Conservation (phyloP, 2,329 filamentous ascomycete genomes). For the Xylaria sp. region DNA sequence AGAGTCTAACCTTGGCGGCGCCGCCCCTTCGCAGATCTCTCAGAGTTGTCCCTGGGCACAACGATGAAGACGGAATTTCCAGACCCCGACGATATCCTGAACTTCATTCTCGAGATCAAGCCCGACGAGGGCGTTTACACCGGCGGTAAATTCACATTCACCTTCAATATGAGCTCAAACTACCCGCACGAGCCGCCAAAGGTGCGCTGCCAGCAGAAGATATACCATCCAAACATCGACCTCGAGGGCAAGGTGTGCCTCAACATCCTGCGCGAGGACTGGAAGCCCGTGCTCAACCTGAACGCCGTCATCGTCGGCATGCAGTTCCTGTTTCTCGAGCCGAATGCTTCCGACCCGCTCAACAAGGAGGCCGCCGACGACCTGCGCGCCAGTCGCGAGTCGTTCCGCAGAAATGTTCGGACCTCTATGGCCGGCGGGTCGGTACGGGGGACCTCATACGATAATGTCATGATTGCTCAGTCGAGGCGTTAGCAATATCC, state of each 20-base stretch:
- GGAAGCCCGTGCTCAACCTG: constrained; percentile 97
- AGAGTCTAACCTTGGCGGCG: constrained; percentile 5
- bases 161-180: constrained; percentile 90
- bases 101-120: constrained; percentile 83
- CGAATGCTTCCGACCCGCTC: constrained; percentile 95
- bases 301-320: constrained; percentile 96
- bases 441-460: constrained; percentile 78
- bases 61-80: constrained; percentile 87
- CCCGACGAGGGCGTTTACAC: constrained; percentile 92
- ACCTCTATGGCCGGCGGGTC: constrained; percentile 82
- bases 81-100: constrained; percentile 85
- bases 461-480: constrained; percentile 65
- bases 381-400: constrained; percentile 83
- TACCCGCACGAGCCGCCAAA: constrained; percentile 98
- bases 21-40: constrained; percentile 69
- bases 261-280: constrained; percentile 97
- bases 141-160: constrained; percentile 86
- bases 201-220: constrained; percentile 96
- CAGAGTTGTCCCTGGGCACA: constrained; percentile 78
- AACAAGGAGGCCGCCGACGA: constrained; percentile 99
- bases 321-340: constrained; percentile 96
- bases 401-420: constrained; percentile 91
- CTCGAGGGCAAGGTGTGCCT: constrained; percentile 97
- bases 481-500: constrained; percentile 18
- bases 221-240: constrained; percentile 99